phyloP scores from a whole-genome alignment of 2,329 filamentous ascomycete genomes.

The Diaporthe vaccinii region DNA sequence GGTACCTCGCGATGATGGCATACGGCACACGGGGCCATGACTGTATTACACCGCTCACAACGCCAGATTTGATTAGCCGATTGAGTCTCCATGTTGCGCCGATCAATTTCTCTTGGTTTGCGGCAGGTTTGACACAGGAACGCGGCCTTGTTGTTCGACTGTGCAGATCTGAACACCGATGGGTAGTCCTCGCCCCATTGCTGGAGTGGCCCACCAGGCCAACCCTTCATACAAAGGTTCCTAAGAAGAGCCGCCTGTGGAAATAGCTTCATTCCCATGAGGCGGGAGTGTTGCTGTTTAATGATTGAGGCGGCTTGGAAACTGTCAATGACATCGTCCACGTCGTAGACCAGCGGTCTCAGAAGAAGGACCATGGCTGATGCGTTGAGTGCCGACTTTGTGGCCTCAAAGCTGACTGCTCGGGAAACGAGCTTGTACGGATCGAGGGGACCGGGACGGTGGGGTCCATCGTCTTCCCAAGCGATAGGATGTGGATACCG shows the following conservation, averaged over 20 bases:
- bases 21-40: slow-evolving; percentile 70
- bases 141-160: slow-evolving; percentile 66
- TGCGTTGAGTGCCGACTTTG: slow-evolving; percentile 69
- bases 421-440: slow-evolving; percentile 68
- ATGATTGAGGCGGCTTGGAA: slow-evolving; percentile 69
- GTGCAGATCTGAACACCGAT: slow-evolving; percentile 65
- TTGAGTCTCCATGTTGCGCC: slow-evolving; percentile 51
- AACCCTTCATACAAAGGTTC: slow-evolving; percentile 71
- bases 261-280: slow-evolving; percentile 72
- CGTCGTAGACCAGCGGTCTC: slow-evolving; percentile 67
- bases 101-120: slow-evolving; percentile 68
- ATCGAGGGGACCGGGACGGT: slow-evolving; percentile 55
- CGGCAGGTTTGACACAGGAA: slow-evolving; percentile 69
- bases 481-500: slow-evolving; percentile 63
- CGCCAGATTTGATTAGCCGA: slow-evolving; percentile 61
- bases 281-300: slow-evolving; percentile 70
- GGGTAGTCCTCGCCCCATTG: slow-evolving; percentile 69
- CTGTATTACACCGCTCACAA: slow-evolving; percentile 67
- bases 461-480: slow-evolving; percentile 32
- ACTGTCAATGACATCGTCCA: slow-evolving; percentile 65
- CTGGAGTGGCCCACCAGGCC: slow-evolving; percentile 62
- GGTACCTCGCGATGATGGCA: slow-evolving; percentile 67
- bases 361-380: slow-evolving; percentile 73
- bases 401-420: slow-evolving; percentile 68
- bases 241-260: slow-evolving; percentile 72